Conservation (phyloP, 2,329 filamentous ascomycete species). For the Hypoxylon sp. region DNA sequence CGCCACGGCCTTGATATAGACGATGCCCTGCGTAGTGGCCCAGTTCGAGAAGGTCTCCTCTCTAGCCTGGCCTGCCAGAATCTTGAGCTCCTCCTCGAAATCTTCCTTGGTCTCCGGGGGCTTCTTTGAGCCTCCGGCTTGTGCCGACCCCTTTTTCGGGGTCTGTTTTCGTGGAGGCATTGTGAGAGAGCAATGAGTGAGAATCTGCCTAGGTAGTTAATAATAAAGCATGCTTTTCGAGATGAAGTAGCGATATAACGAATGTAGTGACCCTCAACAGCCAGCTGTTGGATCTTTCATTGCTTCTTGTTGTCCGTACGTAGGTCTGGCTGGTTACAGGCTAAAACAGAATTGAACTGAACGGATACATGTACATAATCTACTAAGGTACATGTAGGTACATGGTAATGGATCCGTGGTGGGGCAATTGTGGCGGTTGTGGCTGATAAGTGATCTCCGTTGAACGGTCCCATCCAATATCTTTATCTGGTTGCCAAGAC, state of each 20-base stretch:
- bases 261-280: constrained; percentile 46
- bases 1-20: constrained; percentile 58
- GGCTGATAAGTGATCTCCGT: constrained; percentile 10
- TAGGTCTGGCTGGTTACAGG: constrained; percentile 28
- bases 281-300: constrained; percentile 49
- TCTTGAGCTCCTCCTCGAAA: constrained; percentile 67
- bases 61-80: constrained; percentile 57
- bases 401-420: constrained; percentile 4
- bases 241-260: constrained; percentile 6
- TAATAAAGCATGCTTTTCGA: not conserved
- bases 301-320: constrained; percentile 11
- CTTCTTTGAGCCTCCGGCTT: constrained; percentile 47
- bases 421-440: constrained; percentile 15
- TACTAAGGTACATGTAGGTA: no score
- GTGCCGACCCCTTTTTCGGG: constrained; percentile 44
- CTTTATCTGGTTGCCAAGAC: constrained; percentile 18
- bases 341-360: constrained; percentile 39
- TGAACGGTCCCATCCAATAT: not conserved
- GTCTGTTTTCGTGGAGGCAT: constrained; percentile 51
- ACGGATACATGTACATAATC: no score
- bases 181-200: constrained; percentile 16
- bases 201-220: not conserved
- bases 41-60: constrained; percentile 53
- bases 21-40: constrained; percentile 53
- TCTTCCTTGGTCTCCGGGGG: constrained; percentile 62